Base-by-base conservation (phyloP, 768 basidiomycete species). In the Boletus tomentosulus region DNA sequence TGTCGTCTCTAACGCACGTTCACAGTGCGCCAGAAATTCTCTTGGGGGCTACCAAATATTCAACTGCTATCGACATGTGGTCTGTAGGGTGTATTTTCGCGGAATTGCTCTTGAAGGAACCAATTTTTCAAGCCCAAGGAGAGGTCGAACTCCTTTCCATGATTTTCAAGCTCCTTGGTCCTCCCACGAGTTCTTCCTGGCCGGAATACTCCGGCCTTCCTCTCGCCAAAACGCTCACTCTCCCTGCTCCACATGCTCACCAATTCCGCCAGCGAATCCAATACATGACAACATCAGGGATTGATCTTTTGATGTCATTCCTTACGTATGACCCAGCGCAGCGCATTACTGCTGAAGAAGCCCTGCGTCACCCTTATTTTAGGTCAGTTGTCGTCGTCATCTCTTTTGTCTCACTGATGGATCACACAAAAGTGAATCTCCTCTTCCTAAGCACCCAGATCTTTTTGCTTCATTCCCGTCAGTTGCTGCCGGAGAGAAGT, bases 61-160 rank as follows among this genome's bases (percentile, higher is more conserved):
- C 92, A 13, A 99, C 96, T 19, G 87, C 95, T 0, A 83, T 99
- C 53, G 97, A 99, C 69, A 84, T 98, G 82, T 99, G 97, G 97
- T 96, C 92, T 46, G 92, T 97, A 10, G 97, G 97, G 8, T 99
- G 97, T 76, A 98, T 99, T 60, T 98, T 98, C 64, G 95, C 91
- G 13, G 97, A 99, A 69, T 77, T 99, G 46, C 83, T 99, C 62
- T 77, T 96, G 61, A 94, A 94, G 59, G 93, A 97, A 69, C 93
- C 97, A 3, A 76, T 98, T n/a, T 93, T 98, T 68, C 96, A 95
- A 72, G 94, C 95, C n/a, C 88, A 95, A 65, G 86, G 86, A 37
- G 97, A 99, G 68, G 76, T 96, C 13, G 96, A 99, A 65, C 84
- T 98, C 57, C 76, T 98, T 46, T 82, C 83, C 47, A 89, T 92